Evolutionary conservation across 2,329 filamentous ascomycete genomes (phyloP).

Genomic region (Coniochaeta ligniaria): DNA sequence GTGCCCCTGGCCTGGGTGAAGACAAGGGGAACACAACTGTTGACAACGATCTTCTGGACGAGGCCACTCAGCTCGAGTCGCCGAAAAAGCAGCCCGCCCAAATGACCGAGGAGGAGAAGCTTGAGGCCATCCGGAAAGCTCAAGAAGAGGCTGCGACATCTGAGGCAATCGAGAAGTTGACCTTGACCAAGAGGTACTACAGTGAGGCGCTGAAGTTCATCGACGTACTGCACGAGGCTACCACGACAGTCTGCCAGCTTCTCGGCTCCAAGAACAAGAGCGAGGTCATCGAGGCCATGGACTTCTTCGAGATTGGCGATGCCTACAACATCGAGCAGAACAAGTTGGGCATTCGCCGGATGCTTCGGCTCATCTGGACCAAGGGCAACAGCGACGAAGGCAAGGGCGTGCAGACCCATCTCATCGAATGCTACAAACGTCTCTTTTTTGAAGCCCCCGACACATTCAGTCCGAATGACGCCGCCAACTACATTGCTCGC

Average conservation of each 20-base stretch:
- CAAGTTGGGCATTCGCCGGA: conserved; percentile 84
- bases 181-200: conserved; percentile 85
- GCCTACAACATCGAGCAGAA: conserved; percentile 95
- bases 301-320: conserved; percentile 92
- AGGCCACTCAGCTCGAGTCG: conserved; percentile 75
- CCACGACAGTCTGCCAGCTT: conserved; percentile 74
- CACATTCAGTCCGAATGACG: conserved; percentile 78
- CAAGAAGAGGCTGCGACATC: conserved; percentile 83
- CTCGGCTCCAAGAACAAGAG: conserved; percentile 95
- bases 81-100: conserved; percentile 53
- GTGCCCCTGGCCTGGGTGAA: conserved; percentile 64
- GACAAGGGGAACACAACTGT: conserved; percentile 61
- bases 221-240: conserved; percentile 79
- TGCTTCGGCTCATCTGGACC: conserved; percentile 97
- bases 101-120: conserved; percentile 75
- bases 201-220: conserved; percentile 92
- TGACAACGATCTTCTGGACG: conserved; percentile 74
- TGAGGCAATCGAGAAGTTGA: conserved; percentile 80
- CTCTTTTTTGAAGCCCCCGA: conserved; percentile 95
- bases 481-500: conserved; percentile 89
- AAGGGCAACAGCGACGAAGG: conserved; percentile 99
- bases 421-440: conserved; percentile 94
- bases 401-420: conserved; percentile 91
- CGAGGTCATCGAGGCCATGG: conserved; percentile 97
- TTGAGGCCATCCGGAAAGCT: conserved; percentile 67